Conservation (phyloP, 2,329 filamentous ascomycete genomes). For the Fusarium guadeloupense region DNA sequence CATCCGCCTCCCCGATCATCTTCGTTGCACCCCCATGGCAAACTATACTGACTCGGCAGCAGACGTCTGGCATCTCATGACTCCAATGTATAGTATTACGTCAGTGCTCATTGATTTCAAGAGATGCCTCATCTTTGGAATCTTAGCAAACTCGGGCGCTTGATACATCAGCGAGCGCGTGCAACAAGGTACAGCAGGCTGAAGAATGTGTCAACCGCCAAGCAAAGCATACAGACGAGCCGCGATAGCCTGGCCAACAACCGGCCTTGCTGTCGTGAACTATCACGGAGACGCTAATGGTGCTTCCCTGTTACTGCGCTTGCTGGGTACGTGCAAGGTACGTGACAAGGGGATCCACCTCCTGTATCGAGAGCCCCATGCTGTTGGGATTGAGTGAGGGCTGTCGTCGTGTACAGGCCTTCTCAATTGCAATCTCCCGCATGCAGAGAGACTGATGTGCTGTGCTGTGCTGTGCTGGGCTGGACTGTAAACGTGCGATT, state of each 20-base stretch:
- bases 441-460: slow-evolving; percentile 5
- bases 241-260: slow-evolving; percentile 40
- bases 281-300: slow-evolving; percentile 32
- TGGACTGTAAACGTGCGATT: slow-evolving; percentile 35
- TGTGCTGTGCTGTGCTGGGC: too few relatives aligned
- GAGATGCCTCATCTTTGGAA: slow-evolving; percentile 17
- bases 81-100: slow-evolving; percentile 1
- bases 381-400: slow-evolving; percentile 30
- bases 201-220: slow-evolving; percentile 28
- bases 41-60: slow-evolving; percentile 35
- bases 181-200: slow-evolving; percentile 11
- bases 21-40: slow-evolving; percentile 19
- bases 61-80: slow-evolving; percentile 4
- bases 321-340: slow-evolving; percentile 22
- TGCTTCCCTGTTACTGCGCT: slow-evolving; percentile 27
- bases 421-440: slow-evolving; percentile 31
- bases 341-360: slow-evolving; percentile 29
- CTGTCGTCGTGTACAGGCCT: slow-evolving; percentile 14
- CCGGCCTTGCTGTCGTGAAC: slow-evolving; percentile 35
- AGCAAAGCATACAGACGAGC: slow-evolving; percentile 39
- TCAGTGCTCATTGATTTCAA: slow-evolving; percentile 19
- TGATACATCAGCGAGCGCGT: slow-evolving; percentile 12
- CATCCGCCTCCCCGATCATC: slow-evolving; percentile 29
- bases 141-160: slow-evolving; percentile 16
- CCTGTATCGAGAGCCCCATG: slow-evolving; percentile 36